A percentile compares a stretch with the other conserved stretches of the same genome.
phyloP scores from a whole-genome alignment of 139 green algal genomes.

The Marvania coccoides region DNA sequence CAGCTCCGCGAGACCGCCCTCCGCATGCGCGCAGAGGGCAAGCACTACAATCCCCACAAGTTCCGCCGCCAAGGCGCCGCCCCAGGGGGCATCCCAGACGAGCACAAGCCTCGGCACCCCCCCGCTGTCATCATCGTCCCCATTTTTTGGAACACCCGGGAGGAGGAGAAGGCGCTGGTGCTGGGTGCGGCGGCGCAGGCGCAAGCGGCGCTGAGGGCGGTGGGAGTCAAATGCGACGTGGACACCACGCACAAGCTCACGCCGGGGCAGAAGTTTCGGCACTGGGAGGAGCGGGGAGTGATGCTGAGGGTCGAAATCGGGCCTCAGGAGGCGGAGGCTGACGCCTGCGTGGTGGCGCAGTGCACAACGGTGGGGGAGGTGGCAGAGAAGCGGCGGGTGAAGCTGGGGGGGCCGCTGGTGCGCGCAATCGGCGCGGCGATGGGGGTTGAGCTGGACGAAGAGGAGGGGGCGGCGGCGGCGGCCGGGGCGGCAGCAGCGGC shows the following conservation, averaged over 20 bases:
- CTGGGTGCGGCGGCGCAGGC: constrained; percentile 21
- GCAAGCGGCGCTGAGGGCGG: constrained; percentile 20
- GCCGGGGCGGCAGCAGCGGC: too few species aligned
- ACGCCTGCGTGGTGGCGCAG: constrained; percentile 11
- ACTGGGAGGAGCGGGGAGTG: constrained; percentile 47
- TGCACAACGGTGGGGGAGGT: constrained; percentile 26
- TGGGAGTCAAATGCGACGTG: constrained; percentile 29
- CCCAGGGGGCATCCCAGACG: not conserved
- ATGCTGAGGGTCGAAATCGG: constrained; percentile 36
- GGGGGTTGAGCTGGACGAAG: too few species aligned
- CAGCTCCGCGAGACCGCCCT: constrained; percentile 34
- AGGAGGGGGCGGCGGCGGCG: too few species aligned
- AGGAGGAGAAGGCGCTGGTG: constrained; percentile 35
- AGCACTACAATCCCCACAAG: constrained; percentile 29
- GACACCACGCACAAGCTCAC: constrained; percentile 47
- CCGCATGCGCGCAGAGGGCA: constrained; percentile 34
- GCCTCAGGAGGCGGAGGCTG: constrained; percentile 22
- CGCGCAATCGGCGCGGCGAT: not conserved
- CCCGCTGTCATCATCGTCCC: constrained; percentile 39
- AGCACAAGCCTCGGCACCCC: constrained; percentile 4
- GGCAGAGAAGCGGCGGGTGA: constrained; percentile 23
- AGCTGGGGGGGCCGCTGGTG: constrained; percentile 1
- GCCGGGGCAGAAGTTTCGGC: constrained; percentile 52
- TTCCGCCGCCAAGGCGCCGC: not conserved
- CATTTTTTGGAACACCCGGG: constrained; percentile 50